Conservation (phyloP, 495 filamentous ascomycete genomes). For the Hypoxylon crocopeplum region DNA sequence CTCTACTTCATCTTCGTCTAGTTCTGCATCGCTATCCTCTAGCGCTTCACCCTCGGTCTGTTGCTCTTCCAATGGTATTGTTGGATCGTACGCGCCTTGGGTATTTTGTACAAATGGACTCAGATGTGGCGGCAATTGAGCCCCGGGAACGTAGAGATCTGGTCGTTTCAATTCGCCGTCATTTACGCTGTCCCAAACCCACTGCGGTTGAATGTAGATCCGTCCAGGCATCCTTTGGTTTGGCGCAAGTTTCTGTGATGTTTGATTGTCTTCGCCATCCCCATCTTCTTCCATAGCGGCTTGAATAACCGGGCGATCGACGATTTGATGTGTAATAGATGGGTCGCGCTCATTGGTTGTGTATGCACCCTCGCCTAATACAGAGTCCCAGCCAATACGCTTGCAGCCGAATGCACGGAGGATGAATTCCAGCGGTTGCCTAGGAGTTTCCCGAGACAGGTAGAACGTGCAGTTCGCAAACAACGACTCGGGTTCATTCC, state of each 20-base stretch:
- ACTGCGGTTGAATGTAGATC: constrained; percentile 94
- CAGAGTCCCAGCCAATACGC: constrained; percentile 90
- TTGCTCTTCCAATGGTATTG: constrained; percentile 76
- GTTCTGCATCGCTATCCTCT: constrained; percentile 66
- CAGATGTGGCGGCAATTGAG: constrained; percentile 87
- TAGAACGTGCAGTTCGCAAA: constrained; percentile 90
- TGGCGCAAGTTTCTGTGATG: constrained; percentile 56
- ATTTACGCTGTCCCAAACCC: constrained; percentile 97
- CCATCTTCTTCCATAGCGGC: constrained; percentile 64
- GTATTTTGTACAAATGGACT: constrained; percentile 93
- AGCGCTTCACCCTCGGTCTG: constrained; percentile 80
- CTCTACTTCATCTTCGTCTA: constrained; percentile 57
- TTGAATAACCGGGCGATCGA: constrained; percentile 80
- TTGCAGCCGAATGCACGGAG: constrained; percentile 95
- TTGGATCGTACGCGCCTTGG: constrained; percentile 88
- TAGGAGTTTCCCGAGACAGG: constrained; percentile 91
- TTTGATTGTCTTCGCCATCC: constrained; percentile 63
- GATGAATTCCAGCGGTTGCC: constrained; percentile 90
- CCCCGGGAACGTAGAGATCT: constrained; percentile 88
- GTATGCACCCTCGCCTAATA: constrained; percentile 89
- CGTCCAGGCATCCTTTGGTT: constrained; percentile 81
- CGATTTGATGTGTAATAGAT: constrained; percentile 93
- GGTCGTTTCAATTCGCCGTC: constrained; percentile 83
- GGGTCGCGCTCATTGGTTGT: constrained; percentile 86
- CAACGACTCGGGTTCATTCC: constrained; percentile 65